Base-by-base conservation (phyloP, 2,329 filamentous ascomycete genomes). In the Arthrinium puccinioides region DNA sequence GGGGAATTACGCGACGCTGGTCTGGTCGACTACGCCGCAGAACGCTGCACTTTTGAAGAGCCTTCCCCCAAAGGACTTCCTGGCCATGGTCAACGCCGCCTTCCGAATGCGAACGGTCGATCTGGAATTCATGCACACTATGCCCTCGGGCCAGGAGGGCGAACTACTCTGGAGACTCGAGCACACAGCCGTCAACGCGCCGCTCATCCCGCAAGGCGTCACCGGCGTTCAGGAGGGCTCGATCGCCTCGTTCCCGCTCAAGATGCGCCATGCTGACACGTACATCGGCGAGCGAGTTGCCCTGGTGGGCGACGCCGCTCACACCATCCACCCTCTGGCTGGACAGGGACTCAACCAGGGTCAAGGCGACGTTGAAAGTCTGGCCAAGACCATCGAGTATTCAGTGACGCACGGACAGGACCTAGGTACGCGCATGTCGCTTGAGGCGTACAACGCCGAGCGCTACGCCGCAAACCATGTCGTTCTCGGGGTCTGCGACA, bases 311-410 rank as follows among this genome's bases (percentile, higher is more conserved):
- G 92, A 98, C 48, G 92, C 92, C 2, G 92, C 92, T 7, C 92
- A 98, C 59, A 94, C 89, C 2, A 81, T 95, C 46, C 92, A 98
- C 59, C 92, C 92, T 0, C 79, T 98, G 4, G 92, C 87, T 2
- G 92, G 92, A 1, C 92, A 97, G 61, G 92, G 92, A 1, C 70
- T 98, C 11, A 98, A 98, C 55, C 84, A 94, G 51, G 92, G 92
- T 2, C 82, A 97, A 45, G 88, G 79, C 14, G 92, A 98, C 56
- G 84, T 92, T 1, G 81, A 87, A 51, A 83, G 84, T 37, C 74
- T 98, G 1, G 79, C 81, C 6, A 73, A 72, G 44, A 80, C 80
- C 1, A 84, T 98, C 35, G 78, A 80, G 42, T 82, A 82, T 47
- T 84, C 87, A 4, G 81, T 94, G 14, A 66, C 71, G 29, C 85